Base-by-base conservation (phyloP, 2,329 filamentous ascomycete species). In the Scedosporium boydii region DNA sequence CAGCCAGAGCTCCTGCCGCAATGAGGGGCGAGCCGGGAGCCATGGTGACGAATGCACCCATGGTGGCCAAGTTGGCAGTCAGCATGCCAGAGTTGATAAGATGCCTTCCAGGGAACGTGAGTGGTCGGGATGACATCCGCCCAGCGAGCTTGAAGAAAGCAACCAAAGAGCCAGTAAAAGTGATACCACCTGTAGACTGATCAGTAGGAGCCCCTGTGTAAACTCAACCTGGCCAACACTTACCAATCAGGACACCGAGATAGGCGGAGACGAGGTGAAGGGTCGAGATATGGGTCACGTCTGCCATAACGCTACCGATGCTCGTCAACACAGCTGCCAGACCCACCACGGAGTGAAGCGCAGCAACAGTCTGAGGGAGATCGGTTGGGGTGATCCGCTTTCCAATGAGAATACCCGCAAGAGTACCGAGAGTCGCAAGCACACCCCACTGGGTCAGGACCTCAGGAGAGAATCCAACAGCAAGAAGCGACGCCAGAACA, bases 121-220 rank as follows among this genome's bases (percentile, higher is more conserved):
- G 82, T 0, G 92, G 91, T 60, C 83, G 86, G 0, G 91, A 96
- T 0, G 88, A 88, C 86, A 96, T 92, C 65, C 80, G 86, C 2
- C 90, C 91, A 0, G 89, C 87, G 1, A 96, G 84, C 73, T 96
- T 96, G 70, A 96, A 74, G 75, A 96, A 96, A 0, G 92, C 92
- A 0, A 96, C 90, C 59, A 96, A 87, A 2, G 90, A 95, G 2
- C 92, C 92, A 0, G 91, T 96, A 70, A 96, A 96, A 0, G 92
- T 96, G 41, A 96, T 87, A 62, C 92, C 92, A 66, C 83, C 80
- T 81, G 51, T 51, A 56, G 64, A 4, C 63, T 67, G 23, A 66
- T 61, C 41, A 21, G 18, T 41, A 4, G 18, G 12, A 6, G 23
- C 5, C 12, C 1, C 16, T 44, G 23, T 27, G 26, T 42, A 6